Conservation (phyloP, 2,329 filamentous ascomycete genomes). For the Phialophora verrucosa region DNA sequence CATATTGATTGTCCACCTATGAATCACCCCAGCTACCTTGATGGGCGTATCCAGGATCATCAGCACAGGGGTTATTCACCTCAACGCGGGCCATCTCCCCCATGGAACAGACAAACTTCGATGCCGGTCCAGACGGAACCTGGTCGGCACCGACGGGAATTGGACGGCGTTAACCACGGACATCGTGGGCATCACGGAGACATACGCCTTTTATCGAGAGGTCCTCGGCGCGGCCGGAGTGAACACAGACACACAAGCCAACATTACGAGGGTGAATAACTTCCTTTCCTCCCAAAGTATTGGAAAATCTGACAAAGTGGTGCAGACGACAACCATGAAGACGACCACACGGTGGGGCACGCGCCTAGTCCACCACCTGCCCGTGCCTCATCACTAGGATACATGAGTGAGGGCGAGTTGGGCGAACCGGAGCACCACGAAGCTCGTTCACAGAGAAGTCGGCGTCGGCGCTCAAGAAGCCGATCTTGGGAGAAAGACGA, state of each 20-base stretch:
- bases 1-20: constrained; percentile 5
- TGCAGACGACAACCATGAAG: constrained; percentile 17
- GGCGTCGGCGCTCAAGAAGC: constrained; percentile 13
- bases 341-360: constrained; percentile 1
- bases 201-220: constrained; percentile 17
- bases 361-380: constrained; percentile 26
- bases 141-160: background rate
- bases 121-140: background rate
- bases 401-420: constrained; percentile 10
- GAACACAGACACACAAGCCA: constrained; percentile 4
- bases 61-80: constrained; percentile 19
- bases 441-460: background rate
- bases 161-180: background rate
- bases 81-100: constrained; percentile 22
- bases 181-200: background rate
- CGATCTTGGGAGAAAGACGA: constrained; percentile 17
- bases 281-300: background rate
- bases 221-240: constrained; percentile 9
- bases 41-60: constrained; percentile 1
- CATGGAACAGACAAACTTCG: background rate
- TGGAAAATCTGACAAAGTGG: background rate
- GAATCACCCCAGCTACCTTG: constrained; percentile 12
- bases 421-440: constrained; percentile 11
- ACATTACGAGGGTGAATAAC: constrained; percentile 14
- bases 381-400: constrained; percentile 23